These are phyloP conservation scores for Fusarium equiseti DNA, from an alignment of 2,329 filamentous ascomycete species.

Conservation along the genomic window DNA sequence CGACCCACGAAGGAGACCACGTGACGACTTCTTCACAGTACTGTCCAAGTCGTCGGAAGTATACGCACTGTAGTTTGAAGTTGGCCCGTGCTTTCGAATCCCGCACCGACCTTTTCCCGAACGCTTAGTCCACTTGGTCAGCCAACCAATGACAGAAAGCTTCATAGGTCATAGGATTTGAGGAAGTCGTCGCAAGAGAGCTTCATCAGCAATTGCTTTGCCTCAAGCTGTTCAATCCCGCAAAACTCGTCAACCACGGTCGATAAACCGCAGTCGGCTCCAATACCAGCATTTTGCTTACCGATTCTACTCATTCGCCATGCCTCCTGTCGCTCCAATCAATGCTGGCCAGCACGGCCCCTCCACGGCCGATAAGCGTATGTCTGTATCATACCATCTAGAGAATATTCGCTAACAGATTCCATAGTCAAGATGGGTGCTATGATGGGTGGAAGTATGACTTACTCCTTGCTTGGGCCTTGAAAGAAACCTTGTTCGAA, in stretches of 20 bases:
- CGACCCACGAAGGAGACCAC: conserved; percentile 52
- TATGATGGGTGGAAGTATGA: conserved; percentile 97
- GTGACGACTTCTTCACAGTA: conserved; percentile 52
- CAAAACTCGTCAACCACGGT: conserved; percentile 2
- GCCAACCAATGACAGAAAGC: conserved; percentile 46
- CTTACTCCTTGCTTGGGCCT: conserved; percentile 43
- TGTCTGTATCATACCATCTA: conserved; percentile 29
- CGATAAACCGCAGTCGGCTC: background rate
- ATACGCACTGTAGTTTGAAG: conserved; percentile 17
- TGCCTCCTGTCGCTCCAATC: conserved; percentile 59
- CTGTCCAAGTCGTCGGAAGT: background rate
- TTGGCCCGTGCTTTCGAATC: conserved; percentile 24
- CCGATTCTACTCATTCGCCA: conserved; percentile 26
- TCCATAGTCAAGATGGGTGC: conserved; percentile 84
- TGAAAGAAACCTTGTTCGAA: background rate
- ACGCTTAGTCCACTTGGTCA: background rate
- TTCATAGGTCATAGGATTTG: conserved; percentile 29
- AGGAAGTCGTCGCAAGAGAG: conserved; percentile 37
- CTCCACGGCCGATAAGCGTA: conserved; percentile 69
- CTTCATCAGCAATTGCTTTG: conserved; percentile 36
- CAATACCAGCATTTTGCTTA: background rate
- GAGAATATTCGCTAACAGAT: conserved; percentile 35
- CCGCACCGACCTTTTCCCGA: conserved; percentile 49
- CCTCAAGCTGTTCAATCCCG: conserved; percentile 8
- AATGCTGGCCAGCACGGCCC: conserved; percentile 60